Base-by-base conservation (phyloP, 805 yeast genomes). In the Candida ascalaphidarum region DNA sequence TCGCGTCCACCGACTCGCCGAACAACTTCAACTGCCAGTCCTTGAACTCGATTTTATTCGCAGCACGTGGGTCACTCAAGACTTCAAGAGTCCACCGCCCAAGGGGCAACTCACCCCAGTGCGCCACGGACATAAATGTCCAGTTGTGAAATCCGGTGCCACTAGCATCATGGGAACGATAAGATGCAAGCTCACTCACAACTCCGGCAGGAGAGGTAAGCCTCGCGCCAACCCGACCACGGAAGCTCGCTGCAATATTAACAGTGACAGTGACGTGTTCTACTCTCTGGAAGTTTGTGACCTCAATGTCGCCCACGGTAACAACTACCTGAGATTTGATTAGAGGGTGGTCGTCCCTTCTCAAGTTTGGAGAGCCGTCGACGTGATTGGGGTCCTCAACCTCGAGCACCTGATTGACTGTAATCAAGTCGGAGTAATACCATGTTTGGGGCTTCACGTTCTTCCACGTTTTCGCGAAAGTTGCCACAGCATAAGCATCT, bases 51-150 rank as follows among this genome's bases (percentile, higher is more conserved):
- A 63, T 47, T 11, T 35, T 35, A 34, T 44, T 55, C 2, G 67
- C 51, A 8, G 18, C 18, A 17, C 8, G 6, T 8, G 6, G 6
- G 19, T 39, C 41, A 5, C 48, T 48, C 31, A 47, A 52, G 2
- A 88, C 88, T 38, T 67, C 73, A 12, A 92, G 43, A 21, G 55
- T 74, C 98, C 98, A 92, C 4, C 69, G 74, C 8, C 99, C 99
- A 15, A 55, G 54, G 3, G 88, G 89, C 2, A 48, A 27, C 41
- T 80, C 88, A 22, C 96, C 96, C 96, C 97, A 92, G 51, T 92
- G 97, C 1, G 95, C 96, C n/a, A 92, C 97, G 8, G 89, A 72
- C 84, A 88, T 84, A 48, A 92, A 92, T 2, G 83, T 81, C 98
- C 98, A 92, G 40, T 81, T 65, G 4, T 49, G 42, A 39, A 84